Evolutionary conservation across 306 rosid genomes (phyloP).

Genomic region (Vigna angularis): DNA sequence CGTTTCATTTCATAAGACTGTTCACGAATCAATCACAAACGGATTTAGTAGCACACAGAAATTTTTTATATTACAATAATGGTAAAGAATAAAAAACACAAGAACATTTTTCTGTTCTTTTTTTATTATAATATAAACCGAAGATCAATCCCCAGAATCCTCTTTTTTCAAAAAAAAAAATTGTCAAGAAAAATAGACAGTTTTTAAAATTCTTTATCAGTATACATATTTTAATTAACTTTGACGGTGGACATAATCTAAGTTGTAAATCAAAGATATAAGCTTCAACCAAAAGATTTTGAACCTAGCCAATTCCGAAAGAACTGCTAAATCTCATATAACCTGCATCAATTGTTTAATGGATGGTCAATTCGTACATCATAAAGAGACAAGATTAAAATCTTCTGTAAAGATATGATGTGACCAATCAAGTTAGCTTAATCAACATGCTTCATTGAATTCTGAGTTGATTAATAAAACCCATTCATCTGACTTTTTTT

Average conservation of each 20-base stretch:
- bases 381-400: slow-evolving; percentile 42
- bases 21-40: slow-evolving; percentile 1
- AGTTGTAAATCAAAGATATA: slow-evolving; percentile 1
- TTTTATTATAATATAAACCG: background rate
- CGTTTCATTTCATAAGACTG: background rate
- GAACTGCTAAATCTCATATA: background rate
- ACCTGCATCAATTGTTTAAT: slow-evolving; percentile 20
- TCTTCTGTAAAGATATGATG: slow-evolving; percentile 47
- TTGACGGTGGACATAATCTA: background rate
- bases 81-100: background rate
- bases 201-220: background rate
- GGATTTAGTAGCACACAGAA: background rate
- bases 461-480: slow-evolving; percentile 32
- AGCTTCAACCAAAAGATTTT: slow-evolving; percentile 8
- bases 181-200: slow-evolving; percentile 3
- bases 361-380: slow-evolving; percentile 40
- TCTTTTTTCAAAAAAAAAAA: slow-evolving; percentile 1
- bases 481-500: background rate
- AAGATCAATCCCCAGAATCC: background rate
- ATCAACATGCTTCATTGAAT: slow-evolving; percentile 17
- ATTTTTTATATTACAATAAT: background rate
- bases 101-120: background rate
- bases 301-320: slow-evolving; percentile 23
- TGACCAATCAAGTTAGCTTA: slow-evolving; percentile 35
- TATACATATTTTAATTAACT: background rate